Evolutionary conservation across 495 filamentous ascomycete genomes (phyloP).

Genomic region (Thozetella sp.): DNA sequence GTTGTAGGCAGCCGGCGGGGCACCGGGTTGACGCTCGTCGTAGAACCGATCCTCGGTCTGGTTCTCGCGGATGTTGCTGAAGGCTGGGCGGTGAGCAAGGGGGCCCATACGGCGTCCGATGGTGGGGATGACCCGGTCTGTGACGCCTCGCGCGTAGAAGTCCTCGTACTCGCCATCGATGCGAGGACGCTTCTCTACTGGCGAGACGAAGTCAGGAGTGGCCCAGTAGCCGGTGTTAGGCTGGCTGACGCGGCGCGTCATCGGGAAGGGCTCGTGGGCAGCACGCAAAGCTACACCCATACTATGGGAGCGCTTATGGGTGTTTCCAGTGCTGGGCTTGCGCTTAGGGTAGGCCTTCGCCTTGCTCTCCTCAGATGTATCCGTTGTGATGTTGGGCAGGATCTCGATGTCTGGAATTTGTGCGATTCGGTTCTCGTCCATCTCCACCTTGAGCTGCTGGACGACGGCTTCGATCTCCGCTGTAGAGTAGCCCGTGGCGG

Average conservation of each 20-base stretch:
- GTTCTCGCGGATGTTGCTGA: slow-evolving; percentile 22
- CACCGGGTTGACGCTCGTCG: neutral
- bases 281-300: slow-evolving; percentile 22
- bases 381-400: slow-evolving; percentile 52
- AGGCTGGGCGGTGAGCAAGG: slow-evolving; percentile 17
- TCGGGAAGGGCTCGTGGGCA: slow-evolving; percentile 13
- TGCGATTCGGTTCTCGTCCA: slow-evolving; percentile 7
- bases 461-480: slow-evolving; percentile 23
- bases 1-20: neutral
- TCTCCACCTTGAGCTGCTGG: slow-evolving; percentile 1
- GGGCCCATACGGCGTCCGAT: slow-evolving; percentile 7
- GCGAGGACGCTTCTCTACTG: slow-evolving; percentile 28
- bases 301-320: slow-evolving; percentile 41
- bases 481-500: slow-evolving; percentile 34
- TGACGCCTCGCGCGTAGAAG: slow-evolving; percentile 7
- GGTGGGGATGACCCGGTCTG: slow-evolving; percentile 9
- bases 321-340: slow-evolving; percentile 16
- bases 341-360: slow-evolving; percentile 15
- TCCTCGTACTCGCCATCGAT: slow-evolving; percentile 12
- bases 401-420: slow-evolving; percentile 70
- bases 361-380: slow-evolving; percentile 13
- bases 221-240: slow-evolving; percentile 13
- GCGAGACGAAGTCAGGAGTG: slow-evolving; percentile 7
- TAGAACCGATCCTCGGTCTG: slow-evolving; percentile 14
- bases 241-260: slow-evolving; percentile 30